phyloP scores from a whole-genome alignment of 257 asterid species.

The Primulina eburnea region DNA sequence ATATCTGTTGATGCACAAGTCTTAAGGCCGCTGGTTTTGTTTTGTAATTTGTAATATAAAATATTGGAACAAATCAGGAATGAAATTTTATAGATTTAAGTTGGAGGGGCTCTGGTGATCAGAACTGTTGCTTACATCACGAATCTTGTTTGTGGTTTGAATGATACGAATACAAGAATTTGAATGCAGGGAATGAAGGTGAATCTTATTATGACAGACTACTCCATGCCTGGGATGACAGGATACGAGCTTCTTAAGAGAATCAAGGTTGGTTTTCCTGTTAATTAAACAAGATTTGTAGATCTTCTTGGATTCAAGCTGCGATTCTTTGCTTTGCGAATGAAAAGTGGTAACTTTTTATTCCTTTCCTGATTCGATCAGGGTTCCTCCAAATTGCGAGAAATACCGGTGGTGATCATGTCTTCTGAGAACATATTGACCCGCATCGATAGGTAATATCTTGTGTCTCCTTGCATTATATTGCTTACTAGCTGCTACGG shows the following conservation, averaged over 20 bases:
- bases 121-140: neutral
- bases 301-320: neutral
- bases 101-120: no score
- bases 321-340: neutral
- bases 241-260: conserved; percentile 88
- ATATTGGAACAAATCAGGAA: no score
- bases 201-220: conserved; percentile 77
- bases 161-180: neutral
- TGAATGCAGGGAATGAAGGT: conserved; percentile 68
- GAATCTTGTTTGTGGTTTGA: neutral
- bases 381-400: conserved; percentile 62
- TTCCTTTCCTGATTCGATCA: conserved; percentile 25
- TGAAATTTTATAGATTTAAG: no score
- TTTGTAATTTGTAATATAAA: no score
- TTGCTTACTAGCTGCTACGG: neutral
- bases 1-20: neutral
- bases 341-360: neutral
- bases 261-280: conserved; percentile 62
- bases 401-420: conserved; percentile 89
- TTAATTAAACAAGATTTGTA: neutral
- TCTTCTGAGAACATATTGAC: conserved; percentile 74
- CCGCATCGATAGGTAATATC: conserved; percentile 70
- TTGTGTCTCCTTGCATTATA: neutral
- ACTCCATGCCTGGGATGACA: conserved; percentile 99
- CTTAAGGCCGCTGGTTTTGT: no score